Conservation (phyloP, 768 basidiomycete species). For the Termitomyces sp. region DNA sequence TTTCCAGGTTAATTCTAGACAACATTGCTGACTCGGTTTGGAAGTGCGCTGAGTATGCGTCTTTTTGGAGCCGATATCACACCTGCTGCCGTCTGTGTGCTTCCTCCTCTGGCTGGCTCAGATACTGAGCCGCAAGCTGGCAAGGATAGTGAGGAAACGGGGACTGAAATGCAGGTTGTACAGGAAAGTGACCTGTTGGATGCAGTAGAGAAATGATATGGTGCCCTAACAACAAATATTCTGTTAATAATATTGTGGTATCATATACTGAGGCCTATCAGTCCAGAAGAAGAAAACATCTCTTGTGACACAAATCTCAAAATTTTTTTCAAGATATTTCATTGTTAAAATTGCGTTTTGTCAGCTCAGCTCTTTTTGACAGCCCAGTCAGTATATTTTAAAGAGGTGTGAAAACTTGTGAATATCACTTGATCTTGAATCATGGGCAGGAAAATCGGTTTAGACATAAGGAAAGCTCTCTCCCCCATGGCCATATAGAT, state of each 20-base stretch:
- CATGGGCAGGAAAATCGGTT: no score
- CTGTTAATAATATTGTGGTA: neutral
- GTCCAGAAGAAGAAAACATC: no score
- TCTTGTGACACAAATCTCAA: no score
- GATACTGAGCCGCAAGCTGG: neutral
- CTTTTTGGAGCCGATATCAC: slow-evolving; percentile 81
- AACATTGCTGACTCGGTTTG: neutral
- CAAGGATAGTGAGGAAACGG: neutral
- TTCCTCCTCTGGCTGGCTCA: neutral
- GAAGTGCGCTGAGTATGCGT: slow-evolving; percentile 80
- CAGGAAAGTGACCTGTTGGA: slow-evolving; percentile 11
- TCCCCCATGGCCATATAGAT: no score
- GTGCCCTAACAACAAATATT: neutral
- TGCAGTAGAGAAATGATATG: neutral
- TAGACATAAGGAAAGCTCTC: no score
- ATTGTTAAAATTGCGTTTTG: no score
- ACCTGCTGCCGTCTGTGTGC: slow-evolving; percentile 13
- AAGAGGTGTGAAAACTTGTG: no score
- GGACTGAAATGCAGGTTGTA: slow-evolving; percentile 5
- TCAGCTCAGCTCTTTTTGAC: no score
- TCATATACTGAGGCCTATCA: no score
- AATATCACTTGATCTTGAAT: no score
- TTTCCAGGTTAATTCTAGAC: neutral
- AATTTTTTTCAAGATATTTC: no score
- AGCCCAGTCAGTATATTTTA: no score